Conservation (phyloP, 495 filamentous ascomycete species). For the Chaetomium cochliodes region DNA sequence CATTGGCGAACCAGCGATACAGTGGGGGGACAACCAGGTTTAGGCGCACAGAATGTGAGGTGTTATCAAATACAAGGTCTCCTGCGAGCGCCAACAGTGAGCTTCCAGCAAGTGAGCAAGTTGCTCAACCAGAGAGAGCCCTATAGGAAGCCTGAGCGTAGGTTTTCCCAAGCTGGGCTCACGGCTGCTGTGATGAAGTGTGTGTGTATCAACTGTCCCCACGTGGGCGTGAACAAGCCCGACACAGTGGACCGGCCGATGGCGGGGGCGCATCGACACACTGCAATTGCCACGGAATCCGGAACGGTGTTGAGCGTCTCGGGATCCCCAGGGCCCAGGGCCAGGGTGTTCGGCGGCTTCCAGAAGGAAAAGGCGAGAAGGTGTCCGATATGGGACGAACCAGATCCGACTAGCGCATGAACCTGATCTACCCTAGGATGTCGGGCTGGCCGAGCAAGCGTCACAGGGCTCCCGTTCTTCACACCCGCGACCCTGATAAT, state of each 20-base stretch:
- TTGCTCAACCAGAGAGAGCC: not conserved
- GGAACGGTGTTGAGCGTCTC: conserved; percentile 9
- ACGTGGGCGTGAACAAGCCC: conserved; percentile 19
- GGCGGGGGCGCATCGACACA: conserved; percentile 2
- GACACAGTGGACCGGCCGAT: conserved; percentile 29
- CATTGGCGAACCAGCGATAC: too few species aligned
- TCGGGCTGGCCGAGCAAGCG: conserved; percentile 13
- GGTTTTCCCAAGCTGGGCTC: not conserved
- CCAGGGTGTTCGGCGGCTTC: conserved; percentile 10
- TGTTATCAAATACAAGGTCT: not conserved
- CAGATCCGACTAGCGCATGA: conserved; percentile 31
- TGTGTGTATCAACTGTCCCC: not conserved
- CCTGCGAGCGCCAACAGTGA: not conserved
- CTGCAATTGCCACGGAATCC: not conserved
- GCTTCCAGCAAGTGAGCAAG: not conserved
- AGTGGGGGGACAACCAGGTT: not conserved
- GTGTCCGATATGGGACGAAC: conserved; percentile 43
- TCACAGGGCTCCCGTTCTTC: too few species aligned
- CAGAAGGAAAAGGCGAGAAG: conserved; percentile 17
- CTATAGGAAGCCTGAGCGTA: not conserved
- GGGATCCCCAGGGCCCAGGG: conserved; percentile 23
- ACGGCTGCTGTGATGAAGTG: not conserved
- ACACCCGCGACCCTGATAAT: not conserved
- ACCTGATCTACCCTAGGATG: conserved; percentile 28
- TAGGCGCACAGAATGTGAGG: not conserved